Conservation (phyloP, 148 eudicot species). For the Mesembryanthemum crystallinum region DNA sequence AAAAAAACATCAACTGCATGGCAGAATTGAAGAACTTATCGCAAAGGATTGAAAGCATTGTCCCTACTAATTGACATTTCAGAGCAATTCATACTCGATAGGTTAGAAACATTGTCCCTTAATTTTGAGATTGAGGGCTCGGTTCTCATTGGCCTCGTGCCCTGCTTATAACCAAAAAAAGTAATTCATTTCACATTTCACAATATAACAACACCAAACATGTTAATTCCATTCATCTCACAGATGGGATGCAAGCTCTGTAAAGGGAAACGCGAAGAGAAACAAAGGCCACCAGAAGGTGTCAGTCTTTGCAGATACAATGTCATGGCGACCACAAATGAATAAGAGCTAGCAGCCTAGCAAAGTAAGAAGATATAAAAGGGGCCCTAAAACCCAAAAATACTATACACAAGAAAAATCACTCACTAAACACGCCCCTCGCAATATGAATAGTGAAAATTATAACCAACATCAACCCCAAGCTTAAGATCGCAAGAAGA, state of each 20-base stretch:
- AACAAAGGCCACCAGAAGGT: background rate
- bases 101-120: too few relatives aligned
- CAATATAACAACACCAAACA: background rate
- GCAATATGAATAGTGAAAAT: background rate
- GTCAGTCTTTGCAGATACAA: conserved; percentile 14
- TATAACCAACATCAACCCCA: background rate
- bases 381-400: background rate
- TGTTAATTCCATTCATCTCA: background rate
- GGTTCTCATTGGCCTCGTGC: too few relatives aligned
- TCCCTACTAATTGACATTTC: background rate
- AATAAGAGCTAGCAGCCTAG: background rate
- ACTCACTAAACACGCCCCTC: conserved; percentile 5
- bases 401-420: conserved; percentile 22
- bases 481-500: background rate
- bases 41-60: too few relatives aligned
- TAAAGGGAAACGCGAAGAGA: background rate
- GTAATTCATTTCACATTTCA: background rate
- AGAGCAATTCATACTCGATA: background rate
- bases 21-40: too few relatives aligned
- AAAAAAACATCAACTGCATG: too few relatives aligned
- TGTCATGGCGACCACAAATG: background rate
- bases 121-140: too few relatives aligned
- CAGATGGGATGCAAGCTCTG: background rate
- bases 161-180: too few relatives aligned
- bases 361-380: background rate